Evolutionary conservation across 345 rosid species (phyloP), one percentile per base, ranked within the genome.

Genomic region (Acer campestre): DNA sequence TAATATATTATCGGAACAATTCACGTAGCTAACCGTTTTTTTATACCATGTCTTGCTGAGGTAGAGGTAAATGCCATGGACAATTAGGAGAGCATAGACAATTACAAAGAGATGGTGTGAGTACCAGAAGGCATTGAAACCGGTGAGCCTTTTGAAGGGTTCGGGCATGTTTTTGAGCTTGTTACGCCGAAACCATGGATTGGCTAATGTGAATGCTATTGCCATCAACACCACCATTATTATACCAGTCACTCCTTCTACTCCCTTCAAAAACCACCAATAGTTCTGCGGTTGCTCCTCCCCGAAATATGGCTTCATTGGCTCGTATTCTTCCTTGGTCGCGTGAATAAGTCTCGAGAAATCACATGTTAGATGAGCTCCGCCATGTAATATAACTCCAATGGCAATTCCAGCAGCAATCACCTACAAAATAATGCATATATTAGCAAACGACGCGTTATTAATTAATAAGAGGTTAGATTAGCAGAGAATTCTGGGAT

Each of bases 111-210:
- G 81, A 76, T 94, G 98, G 81, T 94, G 97, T 4, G 97, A 89
- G 80, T 94, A 94, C 98, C 98, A 94, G 74, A 94, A 94, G 55
- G 97, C 95, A 68, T 94, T 94, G 77, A 92, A 94, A 40, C 98
- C 98, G 0, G 98, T 91, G 56, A 94, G 89, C 78, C 81, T 92
- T 80, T 86, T 90, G 9, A 94, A 84, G 38, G 85, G 84, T 1
- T 82, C 85, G 44, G 98, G 98, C 29, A 91, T 70, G 75, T 92
- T 59, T 59, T 22, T 90, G 77, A 94, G 87, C 87, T 82, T 89
- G 89, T 82, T 92, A 17, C 97, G 85, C 77, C 98, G 83, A 64
- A 94, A 92, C 98, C 97, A 94, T 14, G 95, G 98, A 6, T 95
- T 89, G 53, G 98, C 98, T 4, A 94, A 80, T 7, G 93, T 89